These are phyloP conservation scores for Aspergillus sp. DNA, from an alignment of 2,329 filamentous ascomycete species.

Conservation along the genomic window DNA sequence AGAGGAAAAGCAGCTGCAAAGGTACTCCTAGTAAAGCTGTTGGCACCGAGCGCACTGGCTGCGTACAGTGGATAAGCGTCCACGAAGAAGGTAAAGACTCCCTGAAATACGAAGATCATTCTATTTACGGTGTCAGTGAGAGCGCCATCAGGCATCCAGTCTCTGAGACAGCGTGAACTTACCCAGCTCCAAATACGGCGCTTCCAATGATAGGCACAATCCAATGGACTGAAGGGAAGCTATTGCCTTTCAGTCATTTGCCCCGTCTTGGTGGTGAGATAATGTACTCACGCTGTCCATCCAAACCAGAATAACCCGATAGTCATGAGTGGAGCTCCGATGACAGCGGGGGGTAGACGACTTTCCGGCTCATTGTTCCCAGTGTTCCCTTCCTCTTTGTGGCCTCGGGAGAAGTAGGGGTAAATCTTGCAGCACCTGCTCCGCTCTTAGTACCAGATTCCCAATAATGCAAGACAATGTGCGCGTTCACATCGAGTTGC, in stretches of 20 bases:
- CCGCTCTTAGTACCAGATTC: neutral
- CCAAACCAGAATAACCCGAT: conserved; percentile 81
- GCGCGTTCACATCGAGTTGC: neutral
- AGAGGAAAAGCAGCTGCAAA: conserved; percentile 76
- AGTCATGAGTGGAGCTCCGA: conserved; percentile 71
- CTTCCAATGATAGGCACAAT: conserved; percentile 72
- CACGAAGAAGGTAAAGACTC: conserved; percentile 61
- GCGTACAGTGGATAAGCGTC: conserved; percentile 50
- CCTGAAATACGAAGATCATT: conserved; percentile 4
- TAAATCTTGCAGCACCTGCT: conserved; percentile 1
- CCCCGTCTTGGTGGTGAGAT: neutral
- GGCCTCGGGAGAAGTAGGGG: neutral
- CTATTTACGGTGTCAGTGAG: neutral
- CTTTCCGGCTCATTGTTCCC: conserved; percentile 68
- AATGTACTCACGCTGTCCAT: conserved; percentile 68
- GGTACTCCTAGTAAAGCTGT: conserved; percentile 70
- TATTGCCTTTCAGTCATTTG: neutral
- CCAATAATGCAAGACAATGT: neutral
- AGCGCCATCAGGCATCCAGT: too few relatives aligned
- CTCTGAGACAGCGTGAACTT: conserved; percentile 37
- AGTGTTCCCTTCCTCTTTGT: neutral
- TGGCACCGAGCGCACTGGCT: conserved; percentile 69
- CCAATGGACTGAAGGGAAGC: conserved; percentile 60
- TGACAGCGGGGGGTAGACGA: conserved; percentile 69
- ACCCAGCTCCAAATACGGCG: conserved; percentile 67